Percentiles rank a stretch among this genome's conserved stretches.
Evolutionary conservation across 768 basidiomycete genomes (phyloP).

Genomic region (Naematelia aurantialba): DNA sequence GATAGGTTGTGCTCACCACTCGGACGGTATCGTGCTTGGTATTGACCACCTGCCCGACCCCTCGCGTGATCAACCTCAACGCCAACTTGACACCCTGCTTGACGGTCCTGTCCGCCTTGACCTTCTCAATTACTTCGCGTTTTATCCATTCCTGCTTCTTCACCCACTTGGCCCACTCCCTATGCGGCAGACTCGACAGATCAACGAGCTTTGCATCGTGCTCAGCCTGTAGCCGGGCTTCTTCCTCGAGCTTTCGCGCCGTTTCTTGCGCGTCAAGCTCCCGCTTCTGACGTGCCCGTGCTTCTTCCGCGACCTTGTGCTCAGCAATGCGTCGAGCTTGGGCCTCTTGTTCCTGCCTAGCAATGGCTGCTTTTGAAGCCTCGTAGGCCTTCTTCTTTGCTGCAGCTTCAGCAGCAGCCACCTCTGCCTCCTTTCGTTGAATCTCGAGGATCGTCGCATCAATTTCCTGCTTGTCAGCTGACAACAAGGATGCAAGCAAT

Average conservation of each 20-base stretch:
- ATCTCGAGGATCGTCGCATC: slow-evolving; percentile 30
- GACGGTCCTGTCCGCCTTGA: slow-evolving; percentile 58
- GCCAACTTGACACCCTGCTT: slow-evolving; percentile 27
- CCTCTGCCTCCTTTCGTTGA: slow-evolving; percentile 23
- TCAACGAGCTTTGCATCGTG: slow-evolving; percentile 16
- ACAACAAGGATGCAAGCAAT: not conserved
- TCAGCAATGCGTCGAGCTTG: slow-evolving; percentile 40
- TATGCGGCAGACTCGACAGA: not conserved
- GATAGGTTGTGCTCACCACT: slow-evolving; percentile 41
- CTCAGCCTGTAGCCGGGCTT: slow-evolving; percentile 10
- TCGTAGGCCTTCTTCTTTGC: slow-evolving; percentile 48
- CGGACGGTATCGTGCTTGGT: slow-evolving; percentile 29
- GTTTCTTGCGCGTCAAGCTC: slow-evolving; percentile 10
- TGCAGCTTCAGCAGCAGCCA: slow-evolving; percentile 8
- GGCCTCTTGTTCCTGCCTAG: slow-evolving; percentile 49
- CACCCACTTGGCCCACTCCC: slow-evolving; percentile 40
- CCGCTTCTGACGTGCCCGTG: slow-evolving; percentile 8
- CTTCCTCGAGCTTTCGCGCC: slow-evolving; percentile 15
- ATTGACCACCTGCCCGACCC: slow-evolving; percentile 48
- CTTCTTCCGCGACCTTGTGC: slow-evolving; percentile 20
- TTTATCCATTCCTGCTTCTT: slow-evolving; percentile 43
- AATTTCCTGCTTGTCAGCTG: slow-evolving; percentile 25
- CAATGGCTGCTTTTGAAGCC: slow-evolving; percentile 47
- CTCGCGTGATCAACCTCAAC: slow-evolving; percentile 44
- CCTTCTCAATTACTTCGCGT: slow-evolving; percentile 52